A percentile compares a stretch with the other conserved stretches of the same genome.
Evolutionary conservation across 1,139 yeast genomes (phyloP).

Genomic region (Candida mesenterica): DNA sequence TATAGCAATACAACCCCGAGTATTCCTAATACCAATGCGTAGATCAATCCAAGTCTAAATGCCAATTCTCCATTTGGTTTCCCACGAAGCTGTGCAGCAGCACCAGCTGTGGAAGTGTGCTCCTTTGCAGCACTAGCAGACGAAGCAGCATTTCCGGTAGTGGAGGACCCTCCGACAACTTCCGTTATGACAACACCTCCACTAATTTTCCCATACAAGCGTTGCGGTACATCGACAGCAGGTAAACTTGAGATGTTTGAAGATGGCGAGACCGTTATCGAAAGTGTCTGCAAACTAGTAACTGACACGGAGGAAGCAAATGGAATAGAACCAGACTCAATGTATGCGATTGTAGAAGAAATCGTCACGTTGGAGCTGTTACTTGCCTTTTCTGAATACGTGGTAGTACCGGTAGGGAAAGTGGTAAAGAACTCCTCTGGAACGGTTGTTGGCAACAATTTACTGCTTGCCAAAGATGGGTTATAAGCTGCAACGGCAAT

Average conservation of each 20-base stretch:
- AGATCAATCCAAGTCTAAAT: background rate
- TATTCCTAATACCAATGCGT: background rate
- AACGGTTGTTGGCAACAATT: conserved; percentile 2
- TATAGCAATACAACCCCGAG: background rate
- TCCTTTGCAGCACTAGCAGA: conserved; percentile 9
- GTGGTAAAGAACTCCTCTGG: background rate
- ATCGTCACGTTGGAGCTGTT: conserved; percentile 4
- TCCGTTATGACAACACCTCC: conserved; percentile 33
- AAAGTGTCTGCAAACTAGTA: conserved; percentile 20
- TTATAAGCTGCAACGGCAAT: conserved; percentile 53
- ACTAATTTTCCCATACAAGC: conserved; percentile 33
- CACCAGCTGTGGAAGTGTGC: background rate
- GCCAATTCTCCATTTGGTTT: background rate
- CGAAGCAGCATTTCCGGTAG: background rate
- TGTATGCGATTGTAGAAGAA: conserved; percentile 22
- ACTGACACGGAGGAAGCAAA: conserved; percentile 31
- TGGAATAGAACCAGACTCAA: conserved; percentile 47
- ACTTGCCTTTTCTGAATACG: conserved; percentile 2
- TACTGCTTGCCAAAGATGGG: conserved; percentile 20
- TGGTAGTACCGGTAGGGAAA: background rate
- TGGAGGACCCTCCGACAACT: conserved; percentile 11
- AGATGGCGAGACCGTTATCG: conserved; percentile 24
- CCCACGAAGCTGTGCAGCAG: background rate
- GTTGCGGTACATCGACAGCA: conserved; percentile 31
- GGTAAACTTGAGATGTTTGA: conserved; percentile 13